Evolutionary conservation across 495 filamentous ascomycete genomes (phyloP).

Genomic region (Penicillium paxilli): DNA sequence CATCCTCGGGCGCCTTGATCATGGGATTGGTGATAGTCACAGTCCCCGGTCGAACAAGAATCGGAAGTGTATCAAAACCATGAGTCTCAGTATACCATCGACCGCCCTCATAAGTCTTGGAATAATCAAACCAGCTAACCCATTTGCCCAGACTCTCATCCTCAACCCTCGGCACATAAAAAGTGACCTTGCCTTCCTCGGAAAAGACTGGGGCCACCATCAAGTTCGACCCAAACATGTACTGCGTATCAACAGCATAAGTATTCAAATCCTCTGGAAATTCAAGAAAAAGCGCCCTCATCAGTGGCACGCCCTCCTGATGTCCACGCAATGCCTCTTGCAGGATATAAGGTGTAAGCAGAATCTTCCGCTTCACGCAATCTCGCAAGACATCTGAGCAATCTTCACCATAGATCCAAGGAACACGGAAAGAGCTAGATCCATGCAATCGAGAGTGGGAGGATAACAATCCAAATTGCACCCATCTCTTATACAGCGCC

Average conservation of each 20-base stretch:
- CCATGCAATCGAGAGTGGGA: conserved; percentile 69
- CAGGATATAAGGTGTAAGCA: conserved; percentile 63
- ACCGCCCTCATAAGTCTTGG: conserved; percentile 39
- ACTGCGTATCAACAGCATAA: conserved; percentile 66
- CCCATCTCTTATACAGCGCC: conserved; percentile 75
- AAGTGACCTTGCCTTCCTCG: conserved; percentile 57
- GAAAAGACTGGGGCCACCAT: conserved; percentile 63
- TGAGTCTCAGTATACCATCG: conserved; percentile 46
- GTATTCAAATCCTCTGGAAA: conserved; percentile 63
- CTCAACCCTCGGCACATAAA: conserved; percentile 54
- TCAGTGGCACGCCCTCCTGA: conserved; percentile 49
- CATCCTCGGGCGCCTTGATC: conserved; percentile 34
- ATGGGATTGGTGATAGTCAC: conserved; percentile 35
- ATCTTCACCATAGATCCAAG: conserved; percentile 69
- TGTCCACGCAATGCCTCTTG: conserved; percentile 51
- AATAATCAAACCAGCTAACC: conserved; percentile 47
- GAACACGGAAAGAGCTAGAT: conserved; percentile 65
- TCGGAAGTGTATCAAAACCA: conserved; percentile 41
- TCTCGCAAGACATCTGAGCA: conserved; percentile 56
- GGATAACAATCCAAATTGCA: conserved; percentile 68
- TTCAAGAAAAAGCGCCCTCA: conserved; percentile 64
- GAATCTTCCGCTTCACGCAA: conserved; percentile 61
- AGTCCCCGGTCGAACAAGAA: conserved; percentile 39
- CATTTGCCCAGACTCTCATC: conserved; percentile 50
- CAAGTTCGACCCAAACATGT: conserved; percentile 61